Base-by-base conservation (phyloP, 192 early-diverging fungal species). In the Entomortierella chlamydospora region DNA sequence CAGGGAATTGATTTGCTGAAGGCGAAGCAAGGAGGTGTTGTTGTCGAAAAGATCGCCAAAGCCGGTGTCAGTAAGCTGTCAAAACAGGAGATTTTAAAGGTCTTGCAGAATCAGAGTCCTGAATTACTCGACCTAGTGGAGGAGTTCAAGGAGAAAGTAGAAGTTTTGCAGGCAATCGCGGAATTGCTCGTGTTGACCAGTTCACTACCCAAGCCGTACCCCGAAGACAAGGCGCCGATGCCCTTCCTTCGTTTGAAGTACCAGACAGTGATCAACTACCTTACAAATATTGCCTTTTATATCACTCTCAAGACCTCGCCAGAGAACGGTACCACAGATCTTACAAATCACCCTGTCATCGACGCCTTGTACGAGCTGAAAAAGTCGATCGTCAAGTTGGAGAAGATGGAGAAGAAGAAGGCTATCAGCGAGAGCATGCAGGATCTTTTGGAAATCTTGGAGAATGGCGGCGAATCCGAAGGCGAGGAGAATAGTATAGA, bases 231-330 rank as follows among this genome's bases (percentile, higher is more conserved):
- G 57, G 62, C 76, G 51, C 76, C 64, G 4, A 64, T 83, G 60
- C 72, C 77, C 6, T 81, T 85, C 68, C 30, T 85, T 9, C 67
- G 57, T 20, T 42, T 82, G 57, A 85, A 85, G 53, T 70, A 85
- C 51, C 76, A 79, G 60, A 83, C 68, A 4, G 50, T 93, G 26
- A 85, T 92, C 73, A 89, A 90, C 64, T 97, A 96, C 67, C 80
- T 97, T 64, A 94, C 91, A 69, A 98, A 98, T 73, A 87, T 97
- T 64, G 88, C 95, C 8, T 97, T 96, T 65, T 96, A 95, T 71
- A 84, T 98, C 60, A 89, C 88, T 1, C 61, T 95, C 67, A 87
- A 92, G 87, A 83, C 86, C 53, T 85, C 81, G 67, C 83, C 84
- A 68, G 68, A 79, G 2, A 53, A 55, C 8, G 57, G 26, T 80